Evolutionary conservation across 257 asterid species (phyloP).

Genomic region (Handroanthus guayacan): DNA sequence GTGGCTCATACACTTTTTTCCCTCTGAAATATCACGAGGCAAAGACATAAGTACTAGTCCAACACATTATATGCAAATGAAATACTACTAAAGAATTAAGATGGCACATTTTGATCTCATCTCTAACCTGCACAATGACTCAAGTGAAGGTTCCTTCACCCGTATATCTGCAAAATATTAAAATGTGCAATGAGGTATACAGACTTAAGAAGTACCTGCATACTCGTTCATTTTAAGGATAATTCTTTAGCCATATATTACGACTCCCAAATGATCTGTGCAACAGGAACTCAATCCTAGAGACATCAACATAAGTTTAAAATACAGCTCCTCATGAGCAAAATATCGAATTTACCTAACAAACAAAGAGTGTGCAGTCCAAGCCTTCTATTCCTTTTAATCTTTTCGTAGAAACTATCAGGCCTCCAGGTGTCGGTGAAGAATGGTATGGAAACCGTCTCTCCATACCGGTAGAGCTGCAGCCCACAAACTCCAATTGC

Average conservation of each 20-base stretch:
- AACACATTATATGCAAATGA: neutral
- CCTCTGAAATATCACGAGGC: slow-evolving; percentile 56
- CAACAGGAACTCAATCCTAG: neutral
- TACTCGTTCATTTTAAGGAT: neutral
- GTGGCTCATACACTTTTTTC: slow-evolving; percentile 84
- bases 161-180: slow-evolving; percentile 66
- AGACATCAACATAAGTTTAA: neutral
- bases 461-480: slow-evolving; percentile 92
- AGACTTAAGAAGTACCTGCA: slow-evolving; percentile 1
- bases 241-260: neutral
- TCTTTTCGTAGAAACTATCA: slow-evolving; percentile 88
- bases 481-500: slow-evolving; percentile 94
- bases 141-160: slow-evolving; percentile 87
- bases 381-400: slow-evolving; percentile 61
- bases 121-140: slow-evolving; percentile 89
- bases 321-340: neutral
- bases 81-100: neutral
- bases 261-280: too few relatives aligned
- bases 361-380: slow-evolving; percentile 92
- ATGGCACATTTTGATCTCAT: neutral
- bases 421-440: slow-evolving; percentile 97
- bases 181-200: slow-evolving; percentile 19
- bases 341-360: slow-evolving; percentile 57
- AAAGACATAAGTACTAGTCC: slow-evolving; percentile 16
- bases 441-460: slow-evolving; percentile 86